A percentile compares a stretch with the other conserved stretches of the same genome.
Evolutionary conservation across 2,329 filamentous ascomycete genomes (phyloP).

Genomic region (Coleophoma eucalyptorum): DNA sequence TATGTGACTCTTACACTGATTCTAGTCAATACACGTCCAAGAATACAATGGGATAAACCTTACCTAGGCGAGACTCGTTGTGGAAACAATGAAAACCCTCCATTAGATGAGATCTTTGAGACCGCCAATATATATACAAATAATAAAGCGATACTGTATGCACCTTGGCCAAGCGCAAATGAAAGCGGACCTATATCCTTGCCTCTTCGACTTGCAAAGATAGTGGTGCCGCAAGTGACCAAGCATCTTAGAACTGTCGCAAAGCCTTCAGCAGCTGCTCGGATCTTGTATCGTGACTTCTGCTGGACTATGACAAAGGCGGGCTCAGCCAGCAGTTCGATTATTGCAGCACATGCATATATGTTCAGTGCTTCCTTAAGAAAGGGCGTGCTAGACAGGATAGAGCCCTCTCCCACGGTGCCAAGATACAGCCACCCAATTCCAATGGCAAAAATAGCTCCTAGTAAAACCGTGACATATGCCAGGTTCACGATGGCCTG

Average conservation of each 20-base stretch:
- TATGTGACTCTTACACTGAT: slow-evolving; percentile 15
- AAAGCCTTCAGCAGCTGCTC: slow-evolving; percentile 77
- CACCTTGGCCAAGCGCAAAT: slow-evolving; percentile 82
- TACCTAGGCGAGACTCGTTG: slow-evolving; percentile 31
- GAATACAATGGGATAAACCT: slow-evolving; percentile 1
- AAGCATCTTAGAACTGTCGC: slow-evolving; percentile 77
- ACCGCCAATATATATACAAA: slow-evolving; percentile 66
- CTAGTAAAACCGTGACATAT: slow-evolving; percentile 71
- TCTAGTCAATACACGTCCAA: slow-evolving; percentile 4
- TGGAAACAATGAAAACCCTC: slow-evolving; percentile 67
- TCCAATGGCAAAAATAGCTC: slow-evolving; percentile 56
- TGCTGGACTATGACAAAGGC: slow-evolving; percentile 86
- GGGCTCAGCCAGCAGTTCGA: slow-evolving; percentile 84
- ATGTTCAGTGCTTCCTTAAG: slow-evolving; percentile 51
- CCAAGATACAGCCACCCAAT: slow-evolving; percentile 67
- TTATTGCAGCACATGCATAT: slow-evolving; percentile 52
- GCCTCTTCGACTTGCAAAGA: slow-evolving; percentile 52
- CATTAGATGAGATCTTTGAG: slow-evolving; percentile 46
- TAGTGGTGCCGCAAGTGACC: slow-evolving; percentile 66
- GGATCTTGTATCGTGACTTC: slow-evolving; percentile 72
- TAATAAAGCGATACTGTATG: slow-evolving; percentile 68
- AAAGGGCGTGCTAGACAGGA: slow-evolving; percentile 54
- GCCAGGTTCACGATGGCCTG: slow-evolving; percentile 88
- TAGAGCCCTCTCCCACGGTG: slow-evolving; percentile 42
- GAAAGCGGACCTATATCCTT: slow-evolving; percentile 72